Conservation (phyloP, 2,329 filamentous ascomycete genomes). For the Alternaria arbusti region DNA sequence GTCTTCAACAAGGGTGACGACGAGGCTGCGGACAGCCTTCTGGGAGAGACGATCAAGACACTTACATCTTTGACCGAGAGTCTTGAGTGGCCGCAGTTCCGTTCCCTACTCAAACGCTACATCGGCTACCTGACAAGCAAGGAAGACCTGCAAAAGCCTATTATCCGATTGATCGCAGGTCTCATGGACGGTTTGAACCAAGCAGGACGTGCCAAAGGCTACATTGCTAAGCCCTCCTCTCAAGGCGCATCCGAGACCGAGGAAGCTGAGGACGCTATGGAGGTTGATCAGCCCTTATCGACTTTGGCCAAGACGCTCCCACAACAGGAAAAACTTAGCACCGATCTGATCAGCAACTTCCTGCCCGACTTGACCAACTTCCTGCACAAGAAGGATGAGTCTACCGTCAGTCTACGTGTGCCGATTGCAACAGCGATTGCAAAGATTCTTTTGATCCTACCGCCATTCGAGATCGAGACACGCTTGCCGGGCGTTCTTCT, state of each 20-base stretch:
- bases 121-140: constrained; percentile 81
- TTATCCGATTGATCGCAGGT: constrained; percentile 80
- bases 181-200: constrained; percentile 77
- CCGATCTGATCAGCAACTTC: constrained; percentile 76
- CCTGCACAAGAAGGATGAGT: constrained; percentile 92
- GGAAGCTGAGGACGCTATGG: constrained; percentile 28
- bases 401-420: constrained; percentile 89
- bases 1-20: constrained; percentile 85
- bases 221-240: constrained; percentile 27
- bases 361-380: constrained; percentile 82
- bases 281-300: constrained; percentile 28
- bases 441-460: constrained; percentile 83
- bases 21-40: constrained; percentile 77
- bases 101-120: constrained; percentile 82
- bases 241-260: constrained; percentile 45
- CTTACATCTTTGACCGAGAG: constrained; percentile 76
- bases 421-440: constrained; percentile 88
- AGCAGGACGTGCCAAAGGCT: constrained; percentile 53
- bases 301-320: constrained; percentile 71
- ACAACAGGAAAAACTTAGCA: constrained; percentile 68
- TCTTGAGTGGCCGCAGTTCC: constrained; percentile 90
- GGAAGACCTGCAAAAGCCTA: constrained; percentile 82
- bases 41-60: constrained; percentile 83
- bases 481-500: constrained; percentile 83
- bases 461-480: constrained; percentile 72